Conservation (phyloP, 2,329 filamentous ascomycete genomes). For the Talaromyces sp. region DNA sequence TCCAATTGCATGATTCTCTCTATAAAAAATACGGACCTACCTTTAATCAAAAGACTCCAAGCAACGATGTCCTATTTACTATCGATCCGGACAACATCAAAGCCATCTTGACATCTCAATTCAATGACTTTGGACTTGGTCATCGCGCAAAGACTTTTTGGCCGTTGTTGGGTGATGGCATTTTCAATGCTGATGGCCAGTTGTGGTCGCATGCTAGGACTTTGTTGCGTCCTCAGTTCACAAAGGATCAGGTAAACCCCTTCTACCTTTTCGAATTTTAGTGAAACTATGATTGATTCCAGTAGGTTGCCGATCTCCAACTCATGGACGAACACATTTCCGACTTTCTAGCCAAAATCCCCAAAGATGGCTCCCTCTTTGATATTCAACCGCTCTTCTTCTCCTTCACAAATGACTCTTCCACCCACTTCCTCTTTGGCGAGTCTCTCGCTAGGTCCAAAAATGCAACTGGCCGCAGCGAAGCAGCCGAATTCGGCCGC, state of each 20-base stretch:
- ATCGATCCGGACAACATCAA: conserved; percentile 20
- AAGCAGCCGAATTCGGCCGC: conserved; percentile 14
- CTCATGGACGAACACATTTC: conserved; percentile 63
- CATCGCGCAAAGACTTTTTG: conserved; percentile 11
- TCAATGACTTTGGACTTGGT: conserved; percentile 16
- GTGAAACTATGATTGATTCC: background rate
- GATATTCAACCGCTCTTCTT: conserved; percentile 65
- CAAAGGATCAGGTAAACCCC: conserved; percentile 12
- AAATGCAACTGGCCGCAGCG: background rate
- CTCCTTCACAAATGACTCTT: conserved; percentile 63
- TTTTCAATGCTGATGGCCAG: conserved; percentile 73
- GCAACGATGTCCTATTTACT: conserved; percentile 19
- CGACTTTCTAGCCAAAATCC: conserved; percentile 58
- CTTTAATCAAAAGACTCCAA: conserved; percentile 16
- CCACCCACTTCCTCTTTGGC: conserved; percentile 68
- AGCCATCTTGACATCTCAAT: conserved; percentile 17
- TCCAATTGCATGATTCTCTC: conserved; percentile 13
- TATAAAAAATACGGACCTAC: conserved; percentile 12
- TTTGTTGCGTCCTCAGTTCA: conserved; percentile 18
- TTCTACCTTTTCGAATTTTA: no score
- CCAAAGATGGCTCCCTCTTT: conserved; percentile 52
- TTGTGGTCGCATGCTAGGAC: conserved; percentile 54
- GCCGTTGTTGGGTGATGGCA: conserved; percentile 18
- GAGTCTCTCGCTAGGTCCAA: conserved; percentile 44
- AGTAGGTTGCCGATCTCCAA: conserved; percentile 53